Evolutionary conservation across 2,329 filamentous ascomycete species (phyloP).

Genomic region (Apiospora kogelbergensis): DNA sequence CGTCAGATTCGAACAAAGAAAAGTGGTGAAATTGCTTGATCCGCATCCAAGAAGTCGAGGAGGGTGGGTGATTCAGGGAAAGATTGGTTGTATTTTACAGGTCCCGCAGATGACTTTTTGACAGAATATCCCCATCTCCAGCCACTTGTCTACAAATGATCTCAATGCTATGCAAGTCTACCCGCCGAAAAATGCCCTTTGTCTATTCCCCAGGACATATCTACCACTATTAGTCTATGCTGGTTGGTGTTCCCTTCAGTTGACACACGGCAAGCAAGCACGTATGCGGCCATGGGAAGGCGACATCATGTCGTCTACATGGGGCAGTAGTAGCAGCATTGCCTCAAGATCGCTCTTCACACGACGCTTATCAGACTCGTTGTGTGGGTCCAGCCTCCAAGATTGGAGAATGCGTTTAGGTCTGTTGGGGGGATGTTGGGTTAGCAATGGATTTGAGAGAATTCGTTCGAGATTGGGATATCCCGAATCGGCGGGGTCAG

Average conservation of each 20-base stretch:
- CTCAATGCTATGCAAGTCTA: slow-evolving; percentile 32
- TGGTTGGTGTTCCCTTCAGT: slow-evolving; percentile 25
- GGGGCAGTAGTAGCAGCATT: slow-evolving; percentile 17
- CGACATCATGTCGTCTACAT: slow-evolving; percentile 16
- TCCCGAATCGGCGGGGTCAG: neutral
- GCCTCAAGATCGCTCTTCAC: slow-evolving; percentile 27
- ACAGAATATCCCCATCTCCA: slow-evolving; percentile 18
- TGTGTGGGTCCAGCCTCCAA: slow-evolving; percentile 30
- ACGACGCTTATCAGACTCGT: slow-evolving; percentile 22
- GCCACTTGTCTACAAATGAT: slow-evolving; percentile 29
- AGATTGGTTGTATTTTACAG: slow-evolving; percentile 25
- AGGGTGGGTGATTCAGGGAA: slow-evolving; percentile 7
- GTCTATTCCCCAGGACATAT: slow-evolving; percentile 24
- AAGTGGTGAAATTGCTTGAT: neutral
- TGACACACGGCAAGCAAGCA: slow-evolving; percentile 25
- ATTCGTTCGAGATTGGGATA: neutral
- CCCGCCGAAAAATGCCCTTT: slow-evolving; percentile 19
- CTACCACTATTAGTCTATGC: slow-evolving; percentile 35
- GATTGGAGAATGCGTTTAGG: slow-evolving; percentile 32
- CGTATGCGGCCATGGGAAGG: slow-evolving; percentile 1
- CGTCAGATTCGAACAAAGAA: neutral
- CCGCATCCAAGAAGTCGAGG: slow-evolving; percentile 2
- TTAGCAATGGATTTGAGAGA: neutral
- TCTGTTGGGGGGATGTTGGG: slow-evolving; percentile 19
- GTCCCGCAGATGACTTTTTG: slow-evolving; percentile 19